Percentiles rank a stretch among this genome's conserved stretches.
These are phyloP conservation scores for Pseudogymnoascus sp. DNA, from an alignment of 2,329 filamentous ascomycete genomes.

Conservation along the genomic window DNA sequence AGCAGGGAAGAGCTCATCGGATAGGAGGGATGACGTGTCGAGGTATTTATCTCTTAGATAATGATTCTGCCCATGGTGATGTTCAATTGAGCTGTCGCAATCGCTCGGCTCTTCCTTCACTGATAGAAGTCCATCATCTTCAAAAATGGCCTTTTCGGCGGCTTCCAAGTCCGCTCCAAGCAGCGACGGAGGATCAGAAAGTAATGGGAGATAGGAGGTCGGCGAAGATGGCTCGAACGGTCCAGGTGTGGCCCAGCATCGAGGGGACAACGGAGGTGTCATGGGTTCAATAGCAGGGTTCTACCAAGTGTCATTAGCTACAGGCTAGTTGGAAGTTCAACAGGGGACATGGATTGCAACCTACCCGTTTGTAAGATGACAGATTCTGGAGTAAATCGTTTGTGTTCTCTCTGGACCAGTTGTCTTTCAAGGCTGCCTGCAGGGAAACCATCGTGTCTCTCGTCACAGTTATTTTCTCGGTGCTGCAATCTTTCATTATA, in stretches of 20 bases:
- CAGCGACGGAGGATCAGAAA: slow-evolving; percentile 12
- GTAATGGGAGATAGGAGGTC: slow-evolving; percentile 8
- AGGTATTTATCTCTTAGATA: not conserved
- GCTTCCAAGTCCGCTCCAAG: slow-evolving; percentile 17
- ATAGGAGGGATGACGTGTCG: not conserved
- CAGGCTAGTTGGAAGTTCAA: not conserved
- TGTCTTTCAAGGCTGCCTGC: slow-evolving; percentile 12
- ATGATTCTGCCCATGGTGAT: not conserved
- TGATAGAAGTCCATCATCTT: slow-evolving; percentile 19
- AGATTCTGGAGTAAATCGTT: slow-evolving; percentile 16
- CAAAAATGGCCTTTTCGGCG: slow-evolving; percentile 22
- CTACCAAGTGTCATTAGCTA: slow-evolving; percentile 10
- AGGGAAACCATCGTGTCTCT: slow-evolving; percentile 21
- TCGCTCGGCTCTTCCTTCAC: not conserved
- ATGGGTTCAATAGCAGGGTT: slow-evolving; percentile 18
- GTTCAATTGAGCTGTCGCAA: not conserved
- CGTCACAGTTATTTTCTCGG: slow-evolving; percentile 22
- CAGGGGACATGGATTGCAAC: not conserved
- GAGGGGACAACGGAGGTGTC: slow-evolving; percentile 25
- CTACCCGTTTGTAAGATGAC: slow-evolving; percentile 20
- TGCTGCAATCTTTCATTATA: slow-evolving; percentile 17
- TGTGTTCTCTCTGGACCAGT: slow-evolving; percentile 19
- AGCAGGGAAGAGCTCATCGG: not conserved
- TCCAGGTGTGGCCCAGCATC: slow-evolving; percentile 2
- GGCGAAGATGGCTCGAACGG: slow-evolving; percentile 21